phyloP scores from a whole-genome alignment of 2,329 filamentous ascomycete genomes.

The Xylaria sp. region DNA sequence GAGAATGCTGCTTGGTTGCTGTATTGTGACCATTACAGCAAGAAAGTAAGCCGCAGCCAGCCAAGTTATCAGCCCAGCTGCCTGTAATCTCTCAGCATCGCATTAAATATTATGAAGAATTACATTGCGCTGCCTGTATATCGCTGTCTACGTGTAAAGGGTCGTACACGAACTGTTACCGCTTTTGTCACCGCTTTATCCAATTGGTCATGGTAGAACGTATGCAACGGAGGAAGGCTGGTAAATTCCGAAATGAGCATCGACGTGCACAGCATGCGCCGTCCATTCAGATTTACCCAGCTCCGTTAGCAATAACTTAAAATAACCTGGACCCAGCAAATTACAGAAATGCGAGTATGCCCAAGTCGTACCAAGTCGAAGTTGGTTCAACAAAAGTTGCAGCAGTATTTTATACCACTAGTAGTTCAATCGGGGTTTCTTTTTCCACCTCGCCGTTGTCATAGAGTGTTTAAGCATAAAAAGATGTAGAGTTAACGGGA shows the following conservation, averaged over 20 bases:
- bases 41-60: no score
- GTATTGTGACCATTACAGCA: no score
- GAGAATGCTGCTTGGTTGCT: no score
- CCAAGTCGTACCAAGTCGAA: not conserved
- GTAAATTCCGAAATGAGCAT: conserved; percentile 42
- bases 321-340: not conserved
- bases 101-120: no score
- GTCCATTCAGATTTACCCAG: not conserved
- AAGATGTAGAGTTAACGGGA: not conserved
- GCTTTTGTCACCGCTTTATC: conserved; percentile 40
- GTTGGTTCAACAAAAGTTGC: not conserved
- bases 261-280: conserved; percentile 19
- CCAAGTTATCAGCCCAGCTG: not conserved
- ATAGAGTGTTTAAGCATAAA: not conserved
- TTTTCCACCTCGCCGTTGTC: not conserved
- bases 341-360: conserved; percentile 1
- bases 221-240: conserved; percentile 37
- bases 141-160: not conserved
- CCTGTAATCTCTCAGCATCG: not conserved
- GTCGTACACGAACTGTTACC: conserved; percentile 32
- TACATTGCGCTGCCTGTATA: no score
- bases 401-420: not conserved
- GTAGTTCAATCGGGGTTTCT: not conserved
- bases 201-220: conserved; percentile 24
- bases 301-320: not conserved